Conservation (phyloP, 495 filamentous ascomycete species). For the Xylaria flabelliformis region DNA sequence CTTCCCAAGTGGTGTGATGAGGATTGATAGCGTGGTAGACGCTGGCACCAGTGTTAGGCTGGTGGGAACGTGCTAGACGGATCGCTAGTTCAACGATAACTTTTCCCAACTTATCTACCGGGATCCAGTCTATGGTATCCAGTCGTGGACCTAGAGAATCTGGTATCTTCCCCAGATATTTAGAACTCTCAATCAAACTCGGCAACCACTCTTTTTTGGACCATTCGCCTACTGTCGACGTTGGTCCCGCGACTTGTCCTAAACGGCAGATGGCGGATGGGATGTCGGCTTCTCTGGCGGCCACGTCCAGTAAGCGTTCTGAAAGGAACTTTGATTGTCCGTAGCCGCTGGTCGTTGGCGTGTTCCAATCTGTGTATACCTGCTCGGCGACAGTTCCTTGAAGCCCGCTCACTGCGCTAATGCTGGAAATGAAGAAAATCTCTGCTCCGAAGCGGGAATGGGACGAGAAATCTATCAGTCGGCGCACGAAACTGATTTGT, state of each 20-base stretch:
- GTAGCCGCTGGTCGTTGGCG: conserved; percentile 52
- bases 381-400: conserved; percentile 48
- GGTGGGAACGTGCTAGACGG: conserved; percentile 19
- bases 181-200: conserved; percentile 48
- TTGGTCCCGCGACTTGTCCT: conserved; percentile 61
- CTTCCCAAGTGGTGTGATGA: conserved; percentile 40
- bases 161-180: conserved; percentile 47
- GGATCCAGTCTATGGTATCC: conserved; percentile 59
- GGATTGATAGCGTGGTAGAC: conserved; percentile 55
- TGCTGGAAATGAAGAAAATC: conserved; percentile 51
- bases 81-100: conserved; percentile 41
- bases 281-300: conserved; percentile 41
- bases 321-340: conserved; percentile 59
- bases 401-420: conserved; percentile 36
- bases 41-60: not conserved
- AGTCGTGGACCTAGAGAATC: conserved; percentile 43
- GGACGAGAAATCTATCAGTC: conserved; percentile 47
- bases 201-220: conserved; percentile 65
- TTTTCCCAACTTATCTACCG: conserved; percentile 48
- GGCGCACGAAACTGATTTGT: conserved; percentile 44
- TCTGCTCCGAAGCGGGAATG: conserved; percentile 36
- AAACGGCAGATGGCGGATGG: conserved; percentile 52
- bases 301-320: conserved; percentile 53
- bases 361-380: conserved; percentile 41
- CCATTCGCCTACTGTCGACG: conserved; percentile 50